Base-by-base conservation (phyloP, 305 asterid genomes). In the Fraxinus velutina region DNA sequence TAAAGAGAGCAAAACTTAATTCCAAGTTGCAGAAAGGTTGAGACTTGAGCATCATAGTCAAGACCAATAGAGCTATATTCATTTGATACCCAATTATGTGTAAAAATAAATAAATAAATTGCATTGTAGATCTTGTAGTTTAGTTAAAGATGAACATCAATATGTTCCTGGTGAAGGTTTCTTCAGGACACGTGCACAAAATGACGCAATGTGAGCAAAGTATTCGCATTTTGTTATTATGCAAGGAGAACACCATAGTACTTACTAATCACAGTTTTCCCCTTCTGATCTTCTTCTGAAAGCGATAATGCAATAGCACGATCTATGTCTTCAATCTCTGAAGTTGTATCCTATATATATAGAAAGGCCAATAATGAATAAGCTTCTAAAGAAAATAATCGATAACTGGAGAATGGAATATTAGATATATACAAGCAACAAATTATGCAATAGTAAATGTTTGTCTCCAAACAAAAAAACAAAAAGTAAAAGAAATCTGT, bases 271-370 rank as follows among this genome's bases (percentile, higher is more conserved):
- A 86, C 82, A 80, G 85, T 64, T 83, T 88, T 90, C 76, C 90
- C 93, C 90, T 80, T 91, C 47, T 85, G 91, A 77, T 93, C 94
- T 85, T 91, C 98, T 79, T 94, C 97, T 55, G 92, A 86, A 84
- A 91, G 95, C 74, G 99, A 94, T 82, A 93, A 82, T 74, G 99
- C 97, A 90, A 96, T 94, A 77, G 97, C 98, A 78, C 87, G 92
- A 83, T 93, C 97, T 81, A 93, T 88, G 77, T 92, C 97, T 88
- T 93, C 99, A 78, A 80, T 86, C 84, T 93, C 99, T 29, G 92
- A 82, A 82, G 78, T 5, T 71, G 60, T 5, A 62, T 85, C 84
- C 90, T 87, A 52, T 52, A 52, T 52, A 78, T 87, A 76, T 68
- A 78, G 76, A 62, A 81, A 24, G 66, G 62, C 66, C 82, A 70